These are phyloP conservation scores for Chrysoporthe puriensis DNA, from an alignment of 2,329 filamentous ascomycete genomes.

Conservation along the genomic window DNA sequence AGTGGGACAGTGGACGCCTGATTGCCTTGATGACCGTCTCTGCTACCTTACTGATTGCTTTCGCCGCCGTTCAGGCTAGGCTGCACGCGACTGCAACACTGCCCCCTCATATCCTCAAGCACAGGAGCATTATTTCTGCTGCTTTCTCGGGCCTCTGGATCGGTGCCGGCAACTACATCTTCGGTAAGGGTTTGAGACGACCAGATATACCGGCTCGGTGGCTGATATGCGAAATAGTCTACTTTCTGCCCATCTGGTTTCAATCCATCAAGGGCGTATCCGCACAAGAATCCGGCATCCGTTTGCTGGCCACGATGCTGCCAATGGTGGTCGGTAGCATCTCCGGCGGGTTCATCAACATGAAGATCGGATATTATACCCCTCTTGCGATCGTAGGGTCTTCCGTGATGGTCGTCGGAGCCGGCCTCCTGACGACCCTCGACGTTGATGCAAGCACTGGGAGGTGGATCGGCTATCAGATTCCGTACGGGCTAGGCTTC, in stretches of 20 bases:
- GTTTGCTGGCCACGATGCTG: slow-evolving; percentile 35
- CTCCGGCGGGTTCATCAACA: slow-evolving; percentile 32
- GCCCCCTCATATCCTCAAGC: slow-evolving; percentile 50
- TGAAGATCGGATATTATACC: slow-evolving; percentile 40
- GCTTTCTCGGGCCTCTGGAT: slow-evolving; percentile 42
- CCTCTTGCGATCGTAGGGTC: slow-evolving; percentile 38
- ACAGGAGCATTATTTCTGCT: slow-evolving; percentile 45
- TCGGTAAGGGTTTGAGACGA: slow-evolving; percentile 2
- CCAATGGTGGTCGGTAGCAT: slow-evolving; percentile 33
- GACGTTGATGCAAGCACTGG: slow-evolving; percentile 34
- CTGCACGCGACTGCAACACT: slow-evolving; percentile 51
- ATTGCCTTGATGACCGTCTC: slow-evolving; percentile 37
- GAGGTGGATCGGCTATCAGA: slow-evolving; percentile 44
- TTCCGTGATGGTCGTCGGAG: slow-evolving; percentile 34
- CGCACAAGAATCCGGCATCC: slow-evolving; percentile 37
- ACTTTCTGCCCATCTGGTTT: slow-evolving; percentile 38
- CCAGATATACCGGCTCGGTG: fast-evolving
- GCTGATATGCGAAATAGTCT: slow-evolving; percentile 25
- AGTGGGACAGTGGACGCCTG: slow-evolving; percentile 37
- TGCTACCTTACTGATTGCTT: slow-evolving; percentile 33
- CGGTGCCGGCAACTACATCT: slow-evolving; percentile 26
- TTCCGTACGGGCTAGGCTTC: slow-evolving; percentile 41
- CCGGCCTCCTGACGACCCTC: slow-evolving; percentile 43
- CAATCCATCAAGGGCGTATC: slow-evolving; percentile 36
- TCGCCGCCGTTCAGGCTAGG: slow-evolving; percentile 44